Percentiles rank a stretch among this genome's conserved stretches.
Conservation (phyloP, 164 flowering plant species). For the Berberis vulgaris region DNA sequence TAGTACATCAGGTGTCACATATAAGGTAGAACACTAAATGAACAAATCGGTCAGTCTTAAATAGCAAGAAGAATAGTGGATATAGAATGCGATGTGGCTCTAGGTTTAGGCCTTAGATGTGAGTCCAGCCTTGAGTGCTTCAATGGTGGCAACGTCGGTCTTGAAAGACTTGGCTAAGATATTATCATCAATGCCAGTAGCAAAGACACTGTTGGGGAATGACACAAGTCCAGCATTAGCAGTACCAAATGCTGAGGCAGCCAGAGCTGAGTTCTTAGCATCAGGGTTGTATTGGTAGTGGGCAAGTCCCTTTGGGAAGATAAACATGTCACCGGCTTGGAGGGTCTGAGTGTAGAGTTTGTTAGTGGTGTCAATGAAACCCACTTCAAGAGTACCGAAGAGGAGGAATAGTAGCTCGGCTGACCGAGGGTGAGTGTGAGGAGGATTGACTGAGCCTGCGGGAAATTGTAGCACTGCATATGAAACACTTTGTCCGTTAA, state of each 20-base stretch:
- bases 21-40: neutral
- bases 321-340: conserved; percentile 17
- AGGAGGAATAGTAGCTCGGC: conserved; percentile 14
- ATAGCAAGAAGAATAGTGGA: neutral
- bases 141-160: conserved; percentile 5
- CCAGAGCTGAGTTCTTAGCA: conserved; percentile 5
- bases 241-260: conserved; percentile 18
- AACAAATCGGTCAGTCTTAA: neutral
- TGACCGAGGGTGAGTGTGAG: conserved; percentile 17
- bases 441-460: conserved; percentile 14
- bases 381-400: conserved; percentile 13
- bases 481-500: conserved; percentile 17
- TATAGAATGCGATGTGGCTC: neutral
- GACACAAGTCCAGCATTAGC: conserved; percentile 5
- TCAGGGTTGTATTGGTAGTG: conserved; percentile 20
- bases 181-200: conserved; percentile 1
- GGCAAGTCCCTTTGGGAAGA: conserved; percentile 19
- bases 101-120: conserved; percentile 1
- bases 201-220: conserved; percentile 5
- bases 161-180: conserved; percentile 2
- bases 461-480: conserved; percentile 15
- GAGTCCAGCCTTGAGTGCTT: conserved; percentile 5
- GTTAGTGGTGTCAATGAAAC: conserved; percentile 18
- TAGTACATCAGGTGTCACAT: neutral
- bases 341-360: conserved; percentile 3